Base-by-base conservation (phyloP, 2,329 filamentous ascomycete species). In the Magnaporthiopsis rhizophila region DNA sequence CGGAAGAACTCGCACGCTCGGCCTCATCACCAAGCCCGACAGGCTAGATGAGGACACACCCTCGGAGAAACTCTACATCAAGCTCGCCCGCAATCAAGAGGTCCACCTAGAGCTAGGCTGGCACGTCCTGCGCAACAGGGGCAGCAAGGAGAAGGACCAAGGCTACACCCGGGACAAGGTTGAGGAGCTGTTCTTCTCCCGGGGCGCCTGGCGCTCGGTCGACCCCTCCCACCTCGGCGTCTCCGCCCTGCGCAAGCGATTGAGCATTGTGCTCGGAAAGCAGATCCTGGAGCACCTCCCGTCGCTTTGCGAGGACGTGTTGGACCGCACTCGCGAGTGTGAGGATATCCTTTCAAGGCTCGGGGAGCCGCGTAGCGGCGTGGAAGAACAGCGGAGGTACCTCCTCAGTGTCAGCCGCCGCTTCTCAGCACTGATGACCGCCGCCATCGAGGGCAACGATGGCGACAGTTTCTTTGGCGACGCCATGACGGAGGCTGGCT, bases 1-100 rank as follows among this genome's bases (percentile, higher is more conserved):
- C n/a, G n/a, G n/a, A n/a, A n/a, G n/a, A n/a, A 32, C 57, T 0
- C 80, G 83, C 3, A 86, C 83, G 0, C 69, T 86, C 0, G 83
- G 83, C 3, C 77, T 86, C 65, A 81, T 86, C 66, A 87, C 85
- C 0, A 86, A 86, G 69, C 83, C 83, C 0, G 83, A 86, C 66
- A 71, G 67, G 5, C 65, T 76, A 18, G 68, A 70, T 6, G 62
- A 65, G 0, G 75, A 74, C 1, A 80, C 80, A 0, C 76, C 74
- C 0, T 76, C 73, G 32, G 80, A 83, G 66, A 64, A 64, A 0
- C 64, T 71, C 3, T 83, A 76, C 61, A 59, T 80, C 0, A 71
- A 73, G 0, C 73, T 84, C 0, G 81, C 79, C 0, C 71, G 71
- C 62, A 84, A 84, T 62, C 68, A 75, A 2, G 76, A 83, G 12